Evolutionary conservation across 192 early-diverging fungal genomes (phyloP), one percentile per base, ranked within the genome.

Genomic region (Borealophlyctis nickersoniae): DNA sequence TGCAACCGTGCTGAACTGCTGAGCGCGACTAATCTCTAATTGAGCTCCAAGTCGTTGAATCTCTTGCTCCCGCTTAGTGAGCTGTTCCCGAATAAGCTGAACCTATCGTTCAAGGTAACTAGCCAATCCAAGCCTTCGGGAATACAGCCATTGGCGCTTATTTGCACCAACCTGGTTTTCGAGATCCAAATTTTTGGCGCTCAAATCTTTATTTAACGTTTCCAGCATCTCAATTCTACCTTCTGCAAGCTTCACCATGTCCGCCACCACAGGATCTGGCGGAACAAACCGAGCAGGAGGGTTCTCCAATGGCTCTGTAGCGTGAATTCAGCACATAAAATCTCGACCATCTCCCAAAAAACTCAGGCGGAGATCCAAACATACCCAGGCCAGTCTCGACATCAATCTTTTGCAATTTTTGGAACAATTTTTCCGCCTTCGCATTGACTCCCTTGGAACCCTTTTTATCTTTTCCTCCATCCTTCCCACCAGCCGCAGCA

Each of bases 331-430:
- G 28, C 31, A 36, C 28, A 29, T 33, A 19, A 60, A 7, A 19
- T 23, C 16, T 11, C 26, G 11, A 14, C 34, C 13, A 5, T 32
- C 62, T 14, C 5, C 31, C 48, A 30, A 13, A 35, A 22, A 16
- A 4, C n/a, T 14, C 32, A 26, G 5, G 63, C 3, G n/a, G 54
- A 26, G 2, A 16, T 23, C 7, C 19, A 26, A 51, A 3, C 62
- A 23, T 63, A 79, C 73, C 73, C 13, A 79, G 57, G 3, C 82
- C 82, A 4, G 82, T 84, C 56, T 81, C 79, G 22, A 84, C 36
- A 51, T 84, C 82, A 60, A 84, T 79, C 54, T 81, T 81, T 63
- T 79, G 82, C 52, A 84, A 63, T 55, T 74, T 69, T 59, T 81
- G 66, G 52, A 73, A 74, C 23, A 82, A 13, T 59, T 80, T 77